These are phyloP conservation scores for Pyropia yezoensis DNA, from an alignment of 23 red algal species.

Conservation along the genomic window DNA sequence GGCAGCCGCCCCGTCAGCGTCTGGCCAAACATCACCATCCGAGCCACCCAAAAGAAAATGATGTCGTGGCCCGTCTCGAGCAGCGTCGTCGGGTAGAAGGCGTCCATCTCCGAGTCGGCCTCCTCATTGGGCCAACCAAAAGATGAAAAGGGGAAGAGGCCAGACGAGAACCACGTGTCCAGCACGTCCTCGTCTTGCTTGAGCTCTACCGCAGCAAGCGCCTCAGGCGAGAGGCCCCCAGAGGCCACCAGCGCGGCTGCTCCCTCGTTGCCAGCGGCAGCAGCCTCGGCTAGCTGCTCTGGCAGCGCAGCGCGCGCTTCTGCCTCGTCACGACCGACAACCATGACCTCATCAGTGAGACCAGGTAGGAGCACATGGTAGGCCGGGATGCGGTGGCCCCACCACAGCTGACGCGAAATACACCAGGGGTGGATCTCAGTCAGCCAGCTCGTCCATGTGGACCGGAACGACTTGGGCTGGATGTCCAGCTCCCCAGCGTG, in stretches of 20 bases:
- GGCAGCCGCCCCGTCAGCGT: constrained; percentile 76
- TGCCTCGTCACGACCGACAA: constrained; percentile 69
- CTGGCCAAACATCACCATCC: constrained; percentile 98
- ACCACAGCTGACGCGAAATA: constrained; percentile 97
- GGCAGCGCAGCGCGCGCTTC: constrained; percentile 56
- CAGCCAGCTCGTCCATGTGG: constrained; percentile 88
- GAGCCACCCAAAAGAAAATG: constrained; percentile 98
- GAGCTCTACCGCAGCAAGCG: constrained; percentile 12
- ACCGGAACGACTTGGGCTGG: constrained; percentile 61
- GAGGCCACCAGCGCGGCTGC: background rate
- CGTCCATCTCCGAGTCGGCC: constrained; percentile 41
- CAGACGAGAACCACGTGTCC: constrained; percentile 99
- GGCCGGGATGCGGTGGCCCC: constrained; percentile 94
- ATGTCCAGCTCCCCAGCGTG: constrained; percentile 56
- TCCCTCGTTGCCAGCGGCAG: background rate
- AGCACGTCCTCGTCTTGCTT: constrained; percentile 97
- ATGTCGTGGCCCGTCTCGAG: constrained; percentile 99
- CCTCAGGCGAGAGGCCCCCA: constrained; percentile 2
- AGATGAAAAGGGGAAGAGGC: constrained; percentile 97
- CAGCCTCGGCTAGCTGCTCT: constrained; percentile 13
- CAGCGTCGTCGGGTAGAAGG: constrained; percentile 88
- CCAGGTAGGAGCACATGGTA: constrained; percentile 10
- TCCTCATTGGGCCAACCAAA: constrained; percentile 86
- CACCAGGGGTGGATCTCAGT: constrained; percentile 98
- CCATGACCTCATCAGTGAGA: constrained; percentile 49